Conservation (phyloP, 371 early-diverging fungal species). For the Actinomucor elegans region DNA sequence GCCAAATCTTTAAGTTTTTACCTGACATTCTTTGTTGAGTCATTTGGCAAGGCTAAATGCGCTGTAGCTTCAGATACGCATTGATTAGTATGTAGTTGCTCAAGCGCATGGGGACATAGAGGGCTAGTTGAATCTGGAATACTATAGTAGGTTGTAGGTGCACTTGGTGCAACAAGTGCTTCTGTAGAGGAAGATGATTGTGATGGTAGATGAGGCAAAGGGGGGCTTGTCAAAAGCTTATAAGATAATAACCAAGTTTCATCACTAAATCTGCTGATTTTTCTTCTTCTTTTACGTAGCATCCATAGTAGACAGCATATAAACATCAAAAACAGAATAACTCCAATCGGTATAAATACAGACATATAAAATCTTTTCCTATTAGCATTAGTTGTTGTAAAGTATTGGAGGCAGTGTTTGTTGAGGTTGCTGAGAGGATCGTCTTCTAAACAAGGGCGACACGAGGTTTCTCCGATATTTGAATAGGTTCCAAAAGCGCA, state of each 20-base stretch:
- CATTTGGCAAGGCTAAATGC: not conserved
- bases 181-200: not conserved
- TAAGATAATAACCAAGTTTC: conserved; percentile 51
- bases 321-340: not conserved
- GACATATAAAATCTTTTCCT: conserved; percentile 22
- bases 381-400: not conserved
- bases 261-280: conserved; percentile 24
- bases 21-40: not conserved
- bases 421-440: not conserved
- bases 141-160: not conserved
- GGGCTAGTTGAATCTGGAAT: not conserved
- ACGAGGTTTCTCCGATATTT: conserved; percentile 8
- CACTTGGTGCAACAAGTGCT: not conserved
- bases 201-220: conserved; percentile 7
- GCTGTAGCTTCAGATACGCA: too few relatives aligned
- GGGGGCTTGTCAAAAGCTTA: conserved; percentile 18
- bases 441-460: conserved; percentile 19
- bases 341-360: conserved; percentile 27
- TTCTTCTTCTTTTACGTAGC: conserved; percentile 19
- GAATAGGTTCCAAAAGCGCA: conserved; percentile 31
- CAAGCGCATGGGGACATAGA: not conserved
- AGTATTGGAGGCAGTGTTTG: conserved; percentile 12
- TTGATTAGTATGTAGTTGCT: not conserved
- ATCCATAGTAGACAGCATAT: conserved; percentile 10
- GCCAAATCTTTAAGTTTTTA: too few relatives aligned